Conservation (phyloP, 1,284 basidiomycete genomes). For the Volvariella surrecta region DNA sequence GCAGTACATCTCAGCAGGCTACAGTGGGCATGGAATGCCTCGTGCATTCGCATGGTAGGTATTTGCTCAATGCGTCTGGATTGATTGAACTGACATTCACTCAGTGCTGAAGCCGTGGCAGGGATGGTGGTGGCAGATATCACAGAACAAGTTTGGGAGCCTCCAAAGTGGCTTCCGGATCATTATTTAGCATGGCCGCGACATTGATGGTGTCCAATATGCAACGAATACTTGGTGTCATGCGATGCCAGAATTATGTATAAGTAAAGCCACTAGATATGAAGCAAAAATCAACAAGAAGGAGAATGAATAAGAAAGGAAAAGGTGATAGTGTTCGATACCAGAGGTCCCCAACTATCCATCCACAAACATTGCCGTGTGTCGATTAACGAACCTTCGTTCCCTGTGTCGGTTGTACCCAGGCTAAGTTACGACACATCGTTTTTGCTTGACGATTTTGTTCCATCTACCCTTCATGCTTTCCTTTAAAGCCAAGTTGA, state of each 20-base stretch:
- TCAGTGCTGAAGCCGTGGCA: slow-evolving; percentile 58
- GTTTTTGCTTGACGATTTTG: slow-evolving; percentile 62
- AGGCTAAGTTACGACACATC: slow-evolving; percentile 70
- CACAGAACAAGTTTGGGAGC: slow-evolving; percentile 33
- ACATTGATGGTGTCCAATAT: slow-evolving; percentile 1
- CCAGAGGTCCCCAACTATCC: no score
- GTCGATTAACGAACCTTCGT: no score
- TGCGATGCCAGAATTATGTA: not conserved
- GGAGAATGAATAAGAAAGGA: not conserved
- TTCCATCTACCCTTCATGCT: slow-evolving; percentile 74
- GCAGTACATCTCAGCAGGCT: slow-evolving; percentile 73
- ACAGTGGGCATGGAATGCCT: slow-evolving; percentile 77
- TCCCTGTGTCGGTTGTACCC: no score
- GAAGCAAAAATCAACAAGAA: not conserved
- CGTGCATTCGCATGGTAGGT: slow-evolving; percentile 64
- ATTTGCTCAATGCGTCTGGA: slow-evolving; percentile 1
- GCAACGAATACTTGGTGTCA: not conserved
- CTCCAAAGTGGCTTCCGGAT: slow-evolving; percentile 9
- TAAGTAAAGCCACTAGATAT: not conserved
- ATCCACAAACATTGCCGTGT: no score
- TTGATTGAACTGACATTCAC: slow-evolving; percentile 1
- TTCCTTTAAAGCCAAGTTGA: slow-evolving; percentile 83
- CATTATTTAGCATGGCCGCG: slow-evolving; percentile 16
- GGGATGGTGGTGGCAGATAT: slow-evolving; percentile 56
- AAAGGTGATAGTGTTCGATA: not conserved